Percentiles rank a stretch among this genome's conserved stretches.
phyloP scores from a whole-genome alignment of 2,329 filamentous ascomycete genomes.

The Colletotrichum sp. region DNA sequence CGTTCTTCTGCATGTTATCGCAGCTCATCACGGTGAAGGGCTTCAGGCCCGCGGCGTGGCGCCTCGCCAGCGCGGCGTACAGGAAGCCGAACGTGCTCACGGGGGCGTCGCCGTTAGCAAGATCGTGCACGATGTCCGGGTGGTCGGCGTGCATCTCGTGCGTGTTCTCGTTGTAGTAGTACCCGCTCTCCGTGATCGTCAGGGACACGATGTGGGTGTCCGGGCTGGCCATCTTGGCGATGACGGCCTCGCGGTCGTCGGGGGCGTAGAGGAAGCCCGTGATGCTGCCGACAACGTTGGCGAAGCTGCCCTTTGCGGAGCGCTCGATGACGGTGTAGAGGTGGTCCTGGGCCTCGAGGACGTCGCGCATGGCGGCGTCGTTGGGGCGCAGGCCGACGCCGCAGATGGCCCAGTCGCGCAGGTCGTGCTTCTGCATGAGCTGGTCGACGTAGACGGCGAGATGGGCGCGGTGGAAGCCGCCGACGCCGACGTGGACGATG shows the following conservation, averaged over 20 bases:
- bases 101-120: slow-evolving; percentile 47
- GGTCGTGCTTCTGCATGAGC: slow-evolving; percentile 49
- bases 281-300: slow-evolving; percentile 57
- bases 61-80: slow-evolving; percentile 53
- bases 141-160: slow-evolving; percentile 54
- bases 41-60: slow-evolving; percentile 48
- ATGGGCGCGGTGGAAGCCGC: slow-evolving; percentile 60
- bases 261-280: slow-evolving; percentile 57
- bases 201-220: slow-evolving; percentile 60
- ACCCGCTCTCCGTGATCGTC: slow-evolving; percentile 61
- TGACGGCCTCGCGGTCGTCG: slow-evolving; percentile 55
- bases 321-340: slow-evolving; percentile 61
- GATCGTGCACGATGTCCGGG: slow-evolving; percentile 54
- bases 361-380: slow-evolving; percentile 56
- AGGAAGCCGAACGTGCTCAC: slow-evolving; percentile 58
- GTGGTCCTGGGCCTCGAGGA: slow-evolving; percentile 50
- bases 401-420: slow-evolving; percentile 54
- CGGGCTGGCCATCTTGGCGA: slow-evolving; percentile 59
- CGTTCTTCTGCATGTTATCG: slow-evolving; percentile 64
- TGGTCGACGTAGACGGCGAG: slow-evolving; percentile 57
- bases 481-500: slow-evolving; percentile 59
- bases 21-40: slow-evolving; percentile 61
- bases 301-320: slow-evolving; percentile 53
- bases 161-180: slow-evolving; percentile 65
- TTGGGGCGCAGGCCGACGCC: slow-evolving; percentile 57